These are phyloP conservation scores for Saccharomycopsis fodiens DNA, from an alignment of 805 yeast genomes.

Conservation along the genomic window DNA sequence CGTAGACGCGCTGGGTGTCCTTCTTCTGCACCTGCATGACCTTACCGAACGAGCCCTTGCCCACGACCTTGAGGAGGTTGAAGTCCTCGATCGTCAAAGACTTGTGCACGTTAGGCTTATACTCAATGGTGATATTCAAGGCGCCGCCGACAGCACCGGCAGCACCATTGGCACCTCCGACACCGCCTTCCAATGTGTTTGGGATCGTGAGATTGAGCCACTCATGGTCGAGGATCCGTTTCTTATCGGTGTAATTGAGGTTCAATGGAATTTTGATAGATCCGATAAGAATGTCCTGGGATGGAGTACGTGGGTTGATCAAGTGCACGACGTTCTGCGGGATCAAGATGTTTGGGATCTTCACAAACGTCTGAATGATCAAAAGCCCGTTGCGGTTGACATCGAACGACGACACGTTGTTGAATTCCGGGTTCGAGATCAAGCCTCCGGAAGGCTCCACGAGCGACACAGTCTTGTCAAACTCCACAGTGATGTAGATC, in stretches of 20 bases:
- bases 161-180: not conserved
- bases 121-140: slow-evolving; percentile 58
- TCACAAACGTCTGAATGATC: slow-evolving; percentile 69
- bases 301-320: slow-evolving; percentile 25
- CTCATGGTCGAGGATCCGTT: slow-evolving; percentile 63
- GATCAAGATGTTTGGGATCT: slow-evolving; percentile 60
- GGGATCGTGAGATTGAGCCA: slow-evolving; percentile 31
- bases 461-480: slow-evolving; percentile 87
- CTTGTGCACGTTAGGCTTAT: slow-evolving; percentile 57
- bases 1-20: slow-evolving; percentile 92
- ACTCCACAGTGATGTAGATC: slow-evolving; percentile 81
- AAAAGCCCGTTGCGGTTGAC: slow-evolving; percentile 63
- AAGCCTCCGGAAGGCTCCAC: slow-evolving; percentile 85
- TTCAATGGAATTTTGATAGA: slow-evolving; percentile 56
- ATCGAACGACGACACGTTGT: slow-evolving; percentile 86
- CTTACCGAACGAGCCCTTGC: slow-evolving; percentile 97
- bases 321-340: slow-evolving; percentile 31
- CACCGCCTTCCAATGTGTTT: not conserved
- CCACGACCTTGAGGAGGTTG: slow-evolving; percentile 88
- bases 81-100: slow-evolving; percentile 80
- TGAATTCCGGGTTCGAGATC: slow-evolving; percentile 71
- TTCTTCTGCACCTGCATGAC: slow-evolving; percentile 98
- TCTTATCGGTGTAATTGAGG: slow-evolving; percentile 40
- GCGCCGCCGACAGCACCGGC: slow-evolving; percentile 32
- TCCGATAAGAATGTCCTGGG: slow-evolving; percentile 71